Conservation (phyloP, 331 rosid species). For the Telfairia occidentalis region DNA sequence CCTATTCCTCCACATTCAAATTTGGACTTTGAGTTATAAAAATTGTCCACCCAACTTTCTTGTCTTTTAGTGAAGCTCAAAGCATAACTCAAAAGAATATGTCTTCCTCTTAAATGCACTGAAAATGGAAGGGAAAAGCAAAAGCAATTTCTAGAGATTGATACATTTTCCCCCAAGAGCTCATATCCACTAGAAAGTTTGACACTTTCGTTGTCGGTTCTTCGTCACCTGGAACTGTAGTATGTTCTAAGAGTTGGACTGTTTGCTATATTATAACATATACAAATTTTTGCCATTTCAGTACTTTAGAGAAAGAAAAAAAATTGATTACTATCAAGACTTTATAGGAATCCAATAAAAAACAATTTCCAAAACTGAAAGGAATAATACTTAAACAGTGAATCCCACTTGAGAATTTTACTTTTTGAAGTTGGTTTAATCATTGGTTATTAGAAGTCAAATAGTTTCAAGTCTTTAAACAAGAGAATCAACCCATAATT, state of each 20-base stretch:
- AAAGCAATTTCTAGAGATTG: no score
- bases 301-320: no score
- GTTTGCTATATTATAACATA: background rate
- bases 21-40: background rate
- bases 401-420: conserved; percentile 1
- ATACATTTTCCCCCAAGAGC: no score
- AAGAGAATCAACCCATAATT: no score
- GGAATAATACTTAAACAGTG: background rate
- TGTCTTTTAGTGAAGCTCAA: conserved; percentile 3
- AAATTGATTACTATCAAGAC: background rate
- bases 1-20: conserved; percentile 2
- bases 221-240: background rate
- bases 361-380: background rate
- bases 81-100: background rate
- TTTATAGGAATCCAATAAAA: background rate
- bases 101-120: background rate
- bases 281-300: background rate
- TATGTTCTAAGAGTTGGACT: background rate
- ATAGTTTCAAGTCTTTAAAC: background rate
- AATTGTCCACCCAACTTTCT: background rate
- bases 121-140: background rate
- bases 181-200: background rate
- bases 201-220: background rate
- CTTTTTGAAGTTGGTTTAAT: background rate
- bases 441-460: background rate